Percentiles rank a stretch among this genome's conserved stretches.
These are phyloP conservation scores for Saccharum officinarum DNA, from an alignment of 176 grass and related monocot species.

Conservation along the genomic window DNA sequence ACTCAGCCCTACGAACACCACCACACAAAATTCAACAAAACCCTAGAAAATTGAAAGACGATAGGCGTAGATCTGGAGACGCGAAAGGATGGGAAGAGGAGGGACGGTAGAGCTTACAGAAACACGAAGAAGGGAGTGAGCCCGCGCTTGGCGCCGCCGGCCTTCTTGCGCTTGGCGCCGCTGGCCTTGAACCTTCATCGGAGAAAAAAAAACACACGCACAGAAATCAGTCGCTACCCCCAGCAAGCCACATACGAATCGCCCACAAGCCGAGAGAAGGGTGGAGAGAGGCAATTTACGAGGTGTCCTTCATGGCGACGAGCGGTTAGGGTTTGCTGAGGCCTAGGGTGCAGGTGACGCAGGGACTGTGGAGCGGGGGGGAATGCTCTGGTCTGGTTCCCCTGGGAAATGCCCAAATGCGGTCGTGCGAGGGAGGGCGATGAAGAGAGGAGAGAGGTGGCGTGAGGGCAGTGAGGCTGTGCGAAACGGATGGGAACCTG, in stretches of 20 bases:
- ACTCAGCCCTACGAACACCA: conserved; percentile 62
- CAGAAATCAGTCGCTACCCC: neutral
- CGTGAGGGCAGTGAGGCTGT: neutral
- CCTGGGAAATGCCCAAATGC: neutral
- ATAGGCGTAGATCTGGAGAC: conserved; percentile 38
- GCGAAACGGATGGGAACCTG: neutral
- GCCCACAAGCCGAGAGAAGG: neutral
- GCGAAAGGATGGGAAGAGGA: neutral
- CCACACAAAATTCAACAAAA: neutral
- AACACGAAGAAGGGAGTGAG: conserved; percentile 70
- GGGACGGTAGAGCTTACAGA: conserved; percentile 40
- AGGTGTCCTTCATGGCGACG: conserved; percentile 49
- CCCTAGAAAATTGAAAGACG: neutral
- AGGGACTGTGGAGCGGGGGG: conserved; percentile 19
- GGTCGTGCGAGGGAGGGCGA: neutral
- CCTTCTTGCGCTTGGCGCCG: conserved; percentile 31
- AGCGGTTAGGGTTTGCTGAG: conserved; percentile 40
- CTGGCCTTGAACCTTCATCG: conserved; percentile 47
- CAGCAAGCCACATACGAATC: neutral
- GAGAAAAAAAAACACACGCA: neutral
- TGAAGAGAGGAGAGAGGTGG: neutral
- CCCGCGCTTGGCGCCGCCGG: conserved; percentile 69
- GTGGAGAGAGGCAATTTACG: conserved; percentile 35
- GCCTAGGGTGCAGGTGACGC: conserved; percentile 7
- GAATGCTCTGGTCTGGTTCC: neutral